Conservation (phyloP, 2,329 filamentous ascomycete genomes). For the Ceratocystis cacaofunesta region DNA sequence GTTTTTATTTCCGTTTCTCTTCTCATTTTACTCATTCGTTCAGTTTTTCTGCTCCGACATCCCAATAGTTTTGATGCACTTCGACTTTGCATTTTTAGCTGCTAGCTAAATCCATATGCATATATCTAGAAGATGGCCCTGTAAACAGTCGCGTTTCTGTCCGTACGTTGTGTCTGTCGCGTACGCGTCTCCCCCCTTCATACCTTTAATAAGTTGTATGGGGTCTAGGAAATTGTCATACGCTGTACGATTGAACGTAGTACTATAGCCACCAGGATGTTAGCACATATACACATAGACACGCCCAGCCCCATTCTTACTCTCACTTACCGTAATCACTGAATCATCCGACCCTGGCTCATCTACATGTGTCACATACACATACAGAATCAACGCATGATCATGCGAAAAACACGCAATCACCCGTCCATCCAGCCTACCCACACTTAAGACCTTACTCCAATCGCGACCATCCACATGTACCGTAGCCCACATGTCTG, state of each 20-base stretch:
- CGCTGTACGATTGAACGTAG: conserved; percentile 31
- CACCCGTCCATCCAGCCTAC: conserved; percentile 72
- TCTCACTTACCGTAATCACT: conserved; percentile 54
- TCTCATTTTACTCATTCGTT: background rate
- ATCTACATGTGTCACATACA: conserved; percentile 61
- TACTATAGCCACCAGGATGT: conserved; percentile 23
- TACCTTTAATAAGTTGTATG: background rate
- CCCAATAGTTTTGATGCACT: no score
- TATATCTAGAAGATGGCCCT: no score
- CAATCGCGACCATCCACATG: conserved; percentile 88
- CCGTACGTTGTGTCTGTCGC: no score
- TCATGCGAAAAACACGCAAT: conserved; percentile 82
- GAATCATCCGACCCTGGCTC: conserved; percentile 51
- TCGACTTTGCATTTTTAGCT: no score
- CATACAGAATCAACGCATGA: conserved; percentile 68
- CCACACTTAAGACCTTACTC: conserved; percentile 86
- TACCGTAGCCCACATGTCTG: conserved; percentile 76
- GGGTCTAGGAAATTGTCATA: background rate
- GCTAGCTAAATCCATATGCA: no score
- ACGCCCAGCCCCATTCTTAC: background rate
- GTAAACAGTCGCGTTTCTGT: no score
- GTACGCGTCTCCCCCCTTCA: no score
- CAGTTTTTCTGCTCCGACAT: background rate
- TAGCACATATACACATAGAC: background rate
- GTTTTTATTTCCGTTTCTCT: background rate